A percentile compares a stretch with the other conserved stretches of the same genome.
Evolutionary conservation across 345 rosid genomes (phyloP).

Genomic region (Schrenkiella parvula): DNA sequence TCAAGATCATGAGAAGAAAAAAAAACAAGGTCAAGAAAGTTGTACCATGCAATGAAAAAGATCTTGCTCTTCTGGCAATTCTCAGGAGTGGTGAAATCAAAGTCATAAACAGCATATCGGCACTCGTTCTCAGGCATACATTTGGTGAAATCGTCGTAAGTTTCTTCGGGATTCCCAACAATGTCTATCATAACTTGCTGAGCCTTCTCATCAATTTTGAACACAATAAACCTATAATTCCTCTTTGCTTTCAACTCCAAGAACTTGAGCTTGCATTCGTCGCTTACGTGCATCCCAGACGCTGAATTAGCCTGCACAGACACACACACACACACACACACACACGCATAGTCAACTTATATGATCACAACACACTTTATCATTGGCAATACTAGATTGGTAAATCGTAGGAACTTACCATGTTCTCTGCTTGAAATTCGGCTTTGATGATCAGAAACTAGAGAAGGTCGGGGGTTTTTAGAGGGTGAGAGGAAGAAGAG

Average conservation of each 20-base stretch:
- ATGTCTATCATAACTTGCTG: slow-evolving; percentile 57
- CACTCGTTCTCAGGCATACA: slow-evolving; percentile 60
- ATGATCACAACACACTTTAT: background rate
- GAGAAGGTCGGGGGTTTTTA: slow-evolving; percentile 14
- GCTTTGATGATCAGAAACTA: slow-evolving; percentile 10
- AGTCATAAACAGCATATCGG: slow-evolving; percentile 48
- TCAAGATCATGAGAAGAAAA: background rate
- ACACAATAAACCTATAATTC: slow-evolving; percentile 54
- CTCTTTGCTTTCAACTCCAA: slow-evolving; percentile 68
- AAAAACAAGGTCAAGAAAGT: background rate
- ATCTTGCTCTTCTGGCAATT: slow-evolving; percentile 74
- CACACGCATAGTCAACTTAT: background rate
- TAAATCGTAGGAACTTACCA: slow-evolving; percentile 17
- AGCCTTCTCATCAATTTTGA: slow-evolving; percentile 61
- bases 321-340: slow-evolving; percentile 8
- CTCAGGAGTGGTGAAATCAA: slow-evolving; percentile 60
- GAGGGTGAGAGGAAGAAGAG: slow-evolving; percentile 15
- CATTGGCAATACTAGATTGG: background rate
- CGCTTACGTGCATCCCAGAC: slow-evolving; percentile 69
- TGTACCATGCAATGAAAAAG: slow-evolving; percentile 68
- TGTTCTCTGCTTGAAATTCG: slow-evolving; percentile 14
- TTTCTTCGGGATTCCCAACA: slow-evolving; percentile 51
- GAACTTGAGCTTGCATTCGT: slow-evolving; percentile 75
- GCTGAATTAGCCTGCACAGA: slow-evolving; percentile 54
- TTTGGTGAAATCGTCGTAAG: slow-evolving; percentile 51